phyloP scores from a whole-genome alignment of 371 early-diverging fungal species.

The Saksenaea vasiformis region DNA sequence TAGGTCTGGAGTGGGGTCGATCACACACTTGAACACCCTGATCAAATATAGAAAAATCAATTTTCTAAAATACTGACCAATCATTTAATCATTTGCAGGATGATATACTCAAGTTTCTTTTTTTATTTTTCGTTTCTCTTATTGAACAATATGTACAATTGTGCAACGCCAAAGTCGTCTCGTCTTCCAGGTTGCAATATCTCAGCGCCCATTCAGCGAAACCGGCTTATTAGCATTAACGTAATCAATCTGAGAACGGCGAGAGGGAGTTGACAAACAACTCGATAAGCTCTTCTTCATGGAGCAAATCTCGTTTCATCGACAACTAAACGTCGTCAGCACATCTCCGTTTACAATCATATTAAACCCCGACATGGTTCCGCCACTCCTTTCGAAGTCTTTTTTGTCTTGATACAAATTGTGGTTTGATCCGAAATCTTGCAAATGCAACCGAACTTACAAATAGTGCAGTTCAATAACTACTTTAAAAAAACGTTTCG shows the following conservation, averaged over 20 bases:
- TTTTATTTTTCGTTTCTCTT: constrained; percentile 15
- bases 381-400: not conserved
- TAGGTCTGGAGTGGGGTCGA: constrained; percentile 5
- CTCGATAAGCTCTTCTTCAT: constrained; percentile 15
- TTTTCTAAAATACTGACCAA: constrained; percentile 1
- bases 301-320: constrained; percentile 6
- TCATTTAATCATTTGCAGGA: not conserved
- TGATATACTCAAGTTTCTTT: not conserved
- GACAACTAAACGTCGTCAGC: constrained; percentile 3
- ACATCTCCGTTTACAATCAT: constrained; percentile 2
- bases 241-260: constrained; percentile 11
- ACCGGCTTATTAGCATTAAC: constrained; percentile 40
- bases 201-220: constrained; percentile 42
- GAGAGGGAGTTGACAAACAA: constrained; percentile 37
- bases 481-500: too few relatives aligned
- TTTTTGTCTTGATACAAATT: not conserved
- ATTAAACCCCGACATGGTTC: not conserved
- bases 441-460: too few relatives aligned
- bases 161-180: constrained; percentile 41
- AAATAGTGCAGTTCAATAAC: not conserved
- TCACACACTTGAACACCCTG: not conserved
- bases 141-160: not conserved
- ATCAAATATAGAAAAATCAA: constrained; percentile 2
- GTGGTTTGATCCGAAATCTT: not conserved
- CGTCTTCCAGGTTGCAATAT: constrained; percentile 40